Evolutionary conservation across 2,329 filamentous ascomycete genomes (phyloP).

Genomic region (Fusarium falciforme): DNA sequence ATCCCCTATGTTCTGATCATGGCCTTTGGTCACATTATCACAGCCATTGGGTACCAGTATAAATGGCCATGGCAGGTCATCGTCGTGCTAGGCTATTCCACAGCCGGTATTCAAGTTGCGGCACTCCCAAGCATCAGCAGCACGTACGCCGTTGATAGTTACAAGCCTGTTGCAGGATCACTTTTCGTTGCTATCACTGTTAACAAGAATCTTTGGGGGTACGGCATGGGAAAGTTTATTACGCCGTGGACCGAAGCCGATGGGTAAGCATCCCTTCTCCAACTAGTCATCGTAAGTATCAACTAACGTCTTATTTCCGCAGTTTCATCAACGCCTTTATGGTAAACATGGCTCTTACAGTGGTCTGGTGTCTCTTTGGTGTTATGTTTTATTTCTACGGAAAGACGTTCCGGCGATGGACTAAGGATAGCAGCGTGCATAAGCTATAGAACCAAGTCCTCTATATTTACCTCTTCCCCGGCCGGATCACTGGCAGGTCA

Average conservation of each 20-base stretch:
- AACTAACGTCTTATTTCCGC: not conserved
- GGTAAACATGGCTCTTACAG: conserved; percentile 11
- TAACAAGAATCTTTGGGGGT: conserved; percentile 25
- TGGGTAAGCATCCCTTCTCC: not conserved
- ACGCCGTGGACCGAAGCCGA: conserved; percentile 13
- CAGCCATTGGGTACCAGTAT: conserved; percentile 56
- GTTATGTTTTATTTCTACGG: conserved; percentile 11
- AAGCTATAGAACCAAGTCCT: not conserved
- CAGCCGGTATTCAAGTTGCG: conserved; percentile 48
- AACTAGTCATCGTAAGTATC: not conserved
- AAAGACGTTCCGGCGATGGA: conserved; percentile 12
- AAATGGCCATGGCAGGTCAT: conserved; percentile 62
- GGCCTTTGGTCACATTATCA: conserved; percentile 50
- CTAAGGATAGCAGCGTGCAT: conserved; percentile 8
- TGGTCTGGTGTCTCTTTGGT: not conserved
- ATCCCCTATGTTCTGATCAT: not conserved
- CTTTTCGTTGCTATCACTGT: conserved; percentile 25
- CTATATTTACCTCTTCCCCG: not conserved
- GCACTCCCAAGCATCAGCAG: conserved; percentile 69
- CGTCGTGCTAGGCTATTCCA: conserved; percentile 59
- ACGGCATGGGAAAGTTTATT: conserved; percentile 21
- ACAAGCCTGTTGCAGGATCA: conserved; percentile 57
- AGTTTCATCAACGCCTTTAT: conserved; percentile 4
- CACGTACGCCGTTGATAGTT: conserved; percentile 71
- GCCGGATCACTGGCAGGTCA: not conserved